Conservation (phyloP, 257 asterid genomes). For the Solanum virginianum region DNA sequence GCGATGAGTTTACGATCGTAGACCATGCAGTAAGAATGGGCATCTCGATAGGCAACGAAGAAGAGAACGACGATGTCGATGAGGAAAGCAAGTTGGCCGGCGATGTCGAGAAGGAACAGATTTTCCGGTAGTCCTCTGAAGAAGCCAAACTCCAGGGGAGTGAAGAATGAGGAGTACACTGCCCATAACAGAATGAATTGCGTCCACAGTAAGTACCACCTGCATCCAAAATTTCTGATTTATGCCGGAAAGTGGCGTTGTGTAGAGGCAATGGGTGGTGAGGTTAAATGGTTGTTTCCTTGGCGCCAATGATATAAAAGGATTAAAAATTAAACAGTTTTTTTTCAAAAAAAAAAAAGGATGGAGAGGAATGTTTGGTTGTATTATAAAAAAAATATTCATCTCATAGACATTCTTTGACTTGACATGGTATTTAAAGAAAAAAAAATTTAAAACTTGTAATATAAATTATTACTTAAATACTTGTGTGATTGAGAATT, state of each 20-base stretch:
- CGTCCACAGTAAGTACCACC: conserved; percentile 53
- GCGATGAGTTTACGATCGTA: conserved; percentile 43
- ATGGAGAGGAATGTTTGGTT: no score
- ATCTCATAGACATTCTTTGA: no score
- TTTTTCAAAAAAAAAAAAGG: not conserved
- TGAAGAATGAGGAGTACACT: conserved; percentile 67
- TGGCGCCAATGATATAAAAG: not conserved
- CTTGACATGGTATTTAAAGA: no score
- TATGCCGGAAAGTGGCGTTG: not conserved
- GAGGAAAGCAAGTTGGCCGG: conserved; percentile 60
- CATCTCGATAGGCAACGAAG: conserved; percentile 48
- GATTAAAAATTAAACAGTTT: not conserved
- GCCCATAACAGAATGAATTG: conserved; percentile 67
- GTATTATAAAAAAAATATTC: no score
- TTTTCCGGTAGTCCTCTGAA: conserved; percentile 62
- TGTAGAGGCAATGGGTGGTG: not conserved
- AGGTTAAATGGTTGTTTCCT: not conserved
- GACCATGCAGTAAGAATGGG: conserved; percentile 39
- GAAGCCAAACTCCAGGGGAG: conserved; percentile 70
- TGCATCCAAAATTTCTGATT: conserved; percentile 9
- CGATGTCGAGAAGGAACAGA: conserved; percentile 55
- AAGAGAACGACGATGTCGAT: conserved; percentile 43
- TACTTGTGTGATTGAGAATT: no score
- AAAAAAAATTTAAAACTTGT: no score
- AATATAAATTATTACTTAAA: no score